A percentile compares a stretch with the other conserved stretches of the same genome.
Evolutionary conservation across 2,329 filamentous ascomycete genomes (phyloP).

Genomic region (Pseudogymnoascus sp.): DNA sequence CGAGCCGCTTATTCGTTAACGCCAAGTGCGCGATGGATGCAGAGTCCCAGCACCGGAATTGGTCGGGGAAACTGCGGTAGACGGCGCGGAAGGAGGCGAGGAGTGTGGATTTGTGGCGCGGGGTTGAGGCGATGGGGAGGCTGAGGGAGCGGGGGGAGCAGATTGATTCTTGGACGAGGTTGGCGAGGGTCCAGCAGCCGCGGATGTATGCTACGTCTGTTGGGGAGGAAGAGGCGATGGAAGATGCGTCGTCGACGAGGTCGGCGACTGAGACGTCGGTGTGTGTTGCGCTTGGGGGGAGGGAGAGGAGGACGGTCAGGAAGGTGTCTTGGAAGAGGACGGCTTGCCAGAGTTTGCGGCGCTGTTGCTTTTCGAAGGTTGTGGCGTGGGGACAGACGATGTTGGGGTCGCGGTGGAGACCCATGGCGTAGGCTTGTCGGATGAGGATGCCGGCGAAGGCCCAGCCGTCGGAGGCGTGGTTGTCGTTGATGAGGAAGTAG

Average conservation of each 20-base stretch:
- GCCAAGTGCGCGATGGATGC: slow-evolving; percentile 49
- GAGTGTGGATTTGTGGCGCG: slow-evolving; percentile 60
- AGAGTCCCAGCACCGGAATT: slow-evolving; percentile 60
- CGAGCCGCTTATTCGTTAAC: slow-evolving; percentile 52
- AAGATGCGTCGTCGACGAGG: slow-evolving; percentile 52
- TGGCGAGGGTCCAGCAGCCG: slow-evolving; percentile 70
- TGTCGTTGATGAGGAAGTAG: slow-evolving; percentile 80
- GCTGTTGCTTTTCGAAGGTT: slow-evolving; percentile 66
- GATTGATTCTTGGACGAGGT: slow-evolving; percentile 67
- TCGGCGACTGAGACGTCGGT: slow-evolving; percentile 72
- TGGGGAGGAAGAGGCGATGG: slow-evolving; percentile 50
- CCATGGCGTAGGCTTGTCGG: slow-evolving; percentile 73
- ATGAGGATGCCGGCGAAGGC: slow-evolving; percentile 71
- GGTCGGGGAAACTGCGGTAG: slow-evolving; percentile 62
- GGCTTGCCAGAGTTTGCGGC: slow-evolving; percentile 74
- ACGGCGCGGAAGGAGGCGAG: slow-evolving; percentile 61
- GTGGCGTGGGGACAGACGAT: slow-evolving; percentile 59
- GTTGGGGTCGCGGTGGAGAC: slow-evolving; percentile 69
- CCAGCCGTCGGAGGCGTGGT: slow-evolving; percentile 75
- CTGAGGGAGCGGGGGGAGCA: slow-evolving; percentile 67
- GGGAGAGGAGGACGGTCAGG: slow-evolving; percentile 65
- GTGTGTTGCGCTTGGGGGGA: slow-evolving; percentile 70
- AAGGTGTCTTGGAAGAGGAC: slow-evolving; percentile 76
- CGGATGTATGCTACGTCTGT: slow-evolving; percentile 60
- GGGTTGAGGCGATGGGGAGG: slow-evolving; percentile 60